Percentiles rank a stretch among this genome's conserved stretches.
Conservation (phyloP, 805 yeast species). For the Sugiyamaella floridensis region DNA sequence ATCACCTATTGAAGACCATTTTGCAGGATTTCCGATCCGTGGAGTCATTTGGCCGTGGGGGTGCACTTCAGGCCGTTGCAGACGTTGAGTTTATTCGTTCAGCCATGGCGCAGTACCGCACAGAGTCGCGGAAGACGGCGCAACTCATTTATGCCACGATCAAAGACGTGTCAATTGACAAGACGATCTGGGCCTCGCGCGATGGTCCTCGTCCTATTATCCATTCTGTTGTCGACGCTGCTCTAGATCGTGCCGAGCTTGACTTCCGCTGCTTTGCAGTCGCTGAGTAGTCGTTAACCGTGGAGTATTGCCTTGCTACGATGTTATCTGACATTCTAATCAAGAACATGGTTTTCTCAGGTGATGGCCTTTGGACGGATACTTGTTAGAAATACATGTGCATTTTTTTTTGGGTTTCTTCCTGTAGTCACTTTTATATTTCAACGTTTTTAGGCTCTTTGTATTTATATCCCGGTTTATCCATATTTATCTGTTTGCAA, state of each 20-base stretch:
- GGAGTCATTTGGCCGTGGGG: conserved; percentile 41
- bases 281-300: neutral
- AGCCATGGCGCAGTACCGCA: conserved; percentile 24
- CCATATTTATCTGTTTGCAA: neutral
- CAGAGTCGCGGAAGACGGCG: conserved; percentile 22
- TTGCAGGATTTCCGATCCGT: conserved; percentile 38
- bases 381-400: too few relatives aligned
- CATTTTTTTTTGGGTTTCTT: too few relatives aligned
- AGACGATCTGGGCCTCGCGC: conserved; percentile 21
- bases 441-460: too few relatives aligned
- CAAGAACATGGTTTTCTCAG: too few relatives aligned
- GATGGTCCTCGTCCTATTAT: conserved; percentile 25
- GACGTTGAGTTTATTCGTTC: conserved; percentile 48
- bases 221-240: conserved; percentile 15
- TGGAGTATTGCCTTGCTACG: too few relatives aligned
- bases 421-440: conserved; percentile 4
- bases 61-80: conserved; percentile 44
- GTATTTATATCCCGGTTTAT: conserved; percentile 4
- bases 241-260: conserved; percentile 5
- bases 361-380: too few relatives aligned
- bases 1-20: conserved; percentile 33
- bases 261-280: conserved; percentile 8
- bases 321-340: too few relatives aligned
- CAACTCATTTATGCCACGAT: conserved; percentile 28
- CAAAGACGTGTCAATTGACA: conserved; percentile 23